These are phyloP conservation scores for Backusella circina DNA, from an alignment of 192 early-diverging fungal species.

Conservation along the genomic window DNA sequence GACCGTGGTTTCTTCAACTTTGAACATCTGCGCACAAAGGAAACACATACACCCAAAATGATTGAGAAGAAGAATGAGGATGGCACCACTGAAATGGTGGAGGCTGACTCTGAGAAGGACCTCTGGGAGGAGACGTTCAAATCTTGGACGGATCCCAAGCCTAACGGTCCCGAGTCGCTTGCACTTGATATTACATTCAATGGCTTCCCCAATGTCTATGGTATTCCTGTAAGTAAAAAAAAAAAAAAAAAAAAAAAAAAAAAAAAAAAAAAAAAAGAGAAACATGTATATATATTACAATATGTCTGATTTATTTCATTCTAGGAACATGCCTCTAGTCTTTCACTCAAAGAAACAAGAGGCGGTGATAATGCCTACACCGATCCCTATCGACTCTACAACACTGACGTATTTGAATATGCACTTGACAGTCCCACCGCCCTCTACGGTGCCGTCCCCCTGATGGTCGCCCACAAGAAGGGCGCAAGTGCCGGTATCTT, in stretches of 20 bases:
- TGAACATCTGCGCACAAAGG: slow-evolving; percentile 71
- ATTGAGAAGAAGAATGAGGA: slow-evolving; percentile 37
- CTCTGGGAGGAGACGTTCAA: slow-evolving; percentile 92
- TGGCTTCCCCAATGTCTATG: slow-evolving; percentile 86
- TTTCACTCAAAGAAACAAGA: slow-evolving; percentile 86
- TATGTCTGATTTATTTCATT: not conserved
- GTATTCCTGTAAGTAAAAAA: slow-evolving; percentile 64
- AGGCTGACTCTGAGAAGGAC: slow-evolving; percentile 39
- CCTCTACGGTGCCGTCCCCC: slow-evolving; percentile 92
- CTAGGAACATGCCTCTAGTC: slow-evolving; percentile 80
- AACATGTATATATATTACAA: not conserved
- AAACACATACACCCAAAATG: slow-evolving; percentile 36
- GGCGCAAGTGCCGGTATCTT: slow-evolving; percentile 75
- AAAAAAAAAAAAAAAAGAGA: too few species aligned
- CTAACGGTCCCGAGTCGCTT: slow-evolving; percentile 88
- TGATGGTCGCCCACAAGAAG: slow-evolving; percentile 87
- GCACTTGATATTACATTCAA: slow-evolving; percentile 91
- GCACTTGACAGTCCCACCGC: slow-evolving; percentile 93
- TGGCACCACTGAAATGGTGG: slow-evolving; percentile 36
- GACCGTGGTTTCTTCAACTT: slow-evolving; percentile 79
- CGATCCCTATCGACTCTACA: slow-evolving; percentile 96
- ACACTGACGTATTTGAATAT: slow-evolving; percentile 98
- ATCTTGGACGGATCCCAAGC: slow-evolving; percentile 88
- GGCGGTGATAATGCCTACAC: slow-evolving; percentile 67
- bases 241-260: too few species aligned